Percentiles rank a stretch among this genome's conserved stretches.
phyloP scores from a whole-genome alignment of 768 basidiomycete species.

The Suillus ampliporus region DNA sequence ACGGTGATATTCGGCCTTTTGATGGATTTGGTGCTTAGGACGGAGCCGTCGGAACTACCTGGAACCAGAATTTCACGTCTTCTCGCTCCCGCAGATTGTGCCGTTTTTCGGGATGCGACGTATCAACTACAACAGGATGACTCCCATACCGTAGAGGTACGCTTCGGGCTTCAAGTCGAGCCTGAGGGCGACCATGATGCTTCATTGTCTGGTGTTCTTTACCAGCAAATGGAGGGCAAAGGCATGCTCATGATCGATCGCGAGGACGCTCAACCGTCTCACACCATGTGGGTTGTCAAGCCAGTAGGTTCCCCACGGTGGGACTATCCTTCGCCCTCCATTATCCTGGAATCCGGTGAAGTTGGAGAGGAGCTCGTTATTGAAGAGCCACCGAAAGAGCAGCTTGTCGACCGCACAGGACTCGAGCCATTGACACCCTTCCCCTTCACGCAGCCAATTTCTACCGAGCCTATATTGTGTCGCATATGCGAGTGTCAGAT shows the following conservation, averaged over 20 bases:
- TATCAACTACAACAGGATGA: conserved; percentile 87
- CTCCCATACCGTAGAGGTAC: conserved; percentile 91
- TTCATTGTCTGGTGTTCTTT: conserved; percentile 54
- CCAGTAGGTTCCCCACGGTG: conserved; percentile 76
- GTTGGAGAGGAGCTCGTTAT: conserved; percentile 42
- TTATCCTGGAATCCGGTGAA: conserved; percentile 57
- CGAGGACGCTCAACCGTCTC: conserved; percentile 83
- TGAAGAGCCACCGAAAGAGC: conserved; percentile 38
- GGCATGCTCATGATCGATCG: conserved; percentile 99
- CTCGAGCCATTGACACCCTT: conserved; percentile 69
- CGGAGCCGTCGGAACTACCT: conserved; percentile 79
- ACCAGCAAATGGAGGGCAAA: conserved; percentile 93
- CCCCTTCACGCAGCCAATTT: conserved; percentile 78
- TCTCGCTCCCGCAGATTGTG: conserved; percentile 78
- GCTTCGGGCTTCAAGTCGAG: conserved; percentile 84
- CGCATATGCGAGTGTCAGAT: conserved; percentile 97
- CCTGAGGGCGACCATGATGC: conserved; percentile 62
- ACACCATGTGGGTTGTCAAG: conserved; percentile 98
- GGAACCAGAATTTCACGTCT: conserved; percentile 83
- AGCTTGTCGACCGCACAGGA: conserved; percentile 44
- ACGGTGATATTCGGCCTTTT: conserved; percentile 17
- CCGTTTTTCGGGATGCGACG: conserved; percentile 87
- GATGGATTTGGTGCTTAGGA: conserved; percentile 50
- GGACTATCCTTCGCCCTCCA: conserved; percentile 67
- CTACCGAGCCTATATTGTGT: conserved; percentile 85